These are phyloP conservation scores for Tuber calosporum DNA, from an alignment of 495 filamentous ascomycete genomes.

Conservation along the genomic window DNA sequence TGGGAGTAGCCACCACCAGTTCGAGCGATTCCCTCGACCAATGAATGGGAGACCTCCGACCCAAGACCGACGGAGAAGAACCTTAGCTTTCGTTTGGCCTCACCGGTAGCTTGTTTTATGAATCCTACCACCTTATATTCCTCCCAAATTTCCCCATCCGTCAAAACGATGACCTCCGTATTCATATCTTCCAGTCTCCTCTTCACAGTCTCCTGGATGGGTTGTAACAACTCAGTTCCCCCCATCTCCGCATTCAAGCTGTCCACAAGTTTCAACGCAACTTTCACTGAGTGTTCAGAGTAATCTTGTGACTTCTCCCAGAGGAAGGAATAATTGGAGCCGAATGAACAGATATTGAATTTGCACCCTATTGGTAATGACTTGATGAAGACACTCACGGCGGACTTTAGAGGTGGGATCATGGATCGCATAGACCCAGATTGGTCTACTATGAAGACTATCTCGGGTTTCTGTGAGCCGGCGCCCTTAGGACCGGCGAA, in stretches of 20 bases:
- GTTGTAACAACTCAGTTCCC: conserved; percentile 56
- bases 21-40: conserved; percentile 60
- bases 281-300: conserved; percentile 46
- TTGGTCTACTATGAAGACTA: conserved; percentile 63
- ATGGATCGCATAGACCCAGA: conserved; percentile 57
- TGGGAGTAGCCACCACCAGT: conserved; percentile 62
- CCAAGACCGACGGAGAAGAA: conserved; percentile 63
- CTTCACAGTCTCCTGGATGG: conserved; percentile 51
- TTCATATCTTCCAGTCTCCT: conserved; percentile 40
- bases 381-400: conserved; percentile 59
- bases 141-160: conserved; percentile 61
- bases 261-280: conserved; percentile 50
- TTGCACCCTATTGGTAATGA: conserved; percentile 58
- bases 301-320: conserved; percentile 55
- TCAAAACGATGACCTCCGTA: conserved; percentile 58
- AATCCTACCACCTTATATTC: conserved; percentile 47
- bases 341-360: conserved; percentile 72
- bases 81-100: conserved; percentile 36
- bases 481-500: conserved; percentile 49
- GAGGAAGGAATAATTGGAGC: conserved; percentile 49
- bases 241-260: conserved; percentile 51
- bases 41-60: conserved; percentile 51
- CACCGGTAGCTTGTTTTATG: conserved; percentile 32
- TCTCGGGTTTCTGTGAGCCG: conserved; percentile 47
- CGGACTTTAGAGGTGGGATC: conserved; percentile 51